These are phyloP conservation scores for Umbelopsis sp. DNA, from an alignment of 371 early-diverging fungal species.

Conservation along the genomic window DNA sequence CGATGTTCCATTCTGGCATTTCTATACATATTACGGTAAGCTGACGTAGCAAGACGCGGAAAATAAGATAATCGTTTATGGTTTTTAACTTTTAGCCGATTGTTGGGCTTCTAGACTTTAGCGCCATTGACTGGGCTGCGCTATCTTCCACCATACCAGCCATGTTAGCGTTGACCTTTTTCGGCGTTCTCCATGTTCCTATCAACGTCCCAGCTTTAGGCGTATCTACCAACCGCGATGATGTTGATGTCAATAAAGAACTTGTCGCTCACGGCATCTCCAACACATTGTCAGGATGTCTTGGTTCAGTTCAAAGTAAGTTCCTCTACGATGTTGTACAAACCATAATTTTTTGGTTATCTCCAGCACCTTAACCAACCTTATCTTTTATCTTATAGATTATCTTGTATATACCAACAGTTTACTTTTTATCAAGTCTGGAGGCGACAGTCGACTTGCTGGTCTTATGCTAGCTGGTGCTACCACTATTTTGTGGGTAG, in stretches of 20 bases:
- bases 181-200: slow-evolving; percentile 95
- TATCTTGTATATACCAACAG: slow-evolving; percentile 92
- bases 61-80: not conserved
- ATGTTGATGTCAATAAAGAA: slow-evolving; percentile 91
- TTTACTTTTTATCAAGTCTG: slow-evolving; percentile 87
- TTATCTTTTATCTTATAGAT: slow-evolving; percentile 41
- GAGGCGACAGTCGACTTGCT: slow-evolving; percentile 88
- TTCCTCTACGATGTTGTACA: not conserved
- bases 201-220: slow-evolving; percentile 92
- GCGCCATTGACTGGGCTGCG: slow-evolving; percentile 77
- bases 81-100: not conserved
- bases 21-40: slow-evolving; percentile 78
- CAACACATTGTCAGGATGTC: slow-evolving; percentile 79
- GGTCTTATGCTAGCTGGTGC: slow-evolving; percentile 83
- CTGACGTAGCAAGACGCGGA: not conserved
- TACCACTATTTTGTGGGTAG: slow-evolving; percentile 79
- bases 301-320: slow-evolving; percentile 83
- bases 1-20: slow-evolving; percentile 82
- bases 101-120: slow-evolving; percentile 44
- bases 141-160: slow-evolving; percentile 82
- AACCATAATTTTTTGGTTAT: not conserved
- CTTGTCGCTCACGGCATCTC: slow-evolving; percentile 93
- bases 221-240: slow-evolving; percentile 84
- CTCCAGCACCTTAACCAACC: not conserved
- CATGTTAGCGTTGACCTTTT: slow-evolving; percentile 92